Evolutionary conservation across 306 rosid genomes (phyloP), one percentile per base, ranked within the genome.

Genomic region (Pterocarpus macrocarpus): DNA sequence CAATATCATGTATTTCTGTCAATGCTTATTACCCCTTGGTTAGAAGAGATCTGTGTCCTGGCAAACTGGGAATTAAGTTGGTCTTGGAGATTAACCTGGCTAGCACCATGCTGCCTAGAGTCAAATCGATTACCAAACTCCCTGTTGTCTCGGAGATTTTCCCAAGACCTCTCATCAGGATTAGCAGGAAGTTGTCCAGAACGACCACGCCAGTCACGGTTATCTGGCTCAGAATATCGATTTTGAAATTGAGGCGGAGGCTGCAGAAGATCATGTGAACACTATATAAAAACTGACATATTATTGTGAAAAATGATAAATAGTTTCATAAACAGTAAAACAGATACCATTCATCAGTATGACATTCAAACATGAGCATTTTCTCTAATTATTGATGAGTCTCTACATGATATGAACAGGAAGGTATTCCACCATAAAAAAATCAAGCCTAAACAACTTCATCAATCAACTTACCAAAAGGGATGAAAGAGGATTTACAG

Each of bases 191-290:
- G 47, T 70, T 85, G 90, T 13, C 90, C 91, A 79, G 95, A 79
- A 2, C 97, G 94, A 74, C 86, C 91, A 81, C 86, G 98, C 98
- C 98, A 94, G 78, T 91, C 95, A 64, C 97, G 92, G 59, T 58
- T 82, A 76, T 94, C 98, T 45, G 90, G 91, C 87, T 94, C 97
- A 65, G 89, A 35, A 79, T 90, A 90, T 58, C 91, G 94, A 77
- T 39, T 76, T 45, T 85, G 94, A 67, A 83, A 52, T 65, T 80
- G 93, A 64, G 36, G 77, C 13, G 83, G 83, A 34, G 85, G 81
- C 98, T 94, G 88, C 69, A 82, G 41, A 64, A 38, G 47, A 64
- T 55, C 41, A 50, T 50, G 12, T 36, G 59, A 59, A 38, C 35
- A 49, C 44, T 17, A 7, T 9, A 55, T 4, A 43, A 14, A 35